Percentiles rank a stretch among this genome's conserved stretches.
Conservation (phyloP, 495 filamentous ascomycete genomes). For the Aspergillus sparsus region DNA sequence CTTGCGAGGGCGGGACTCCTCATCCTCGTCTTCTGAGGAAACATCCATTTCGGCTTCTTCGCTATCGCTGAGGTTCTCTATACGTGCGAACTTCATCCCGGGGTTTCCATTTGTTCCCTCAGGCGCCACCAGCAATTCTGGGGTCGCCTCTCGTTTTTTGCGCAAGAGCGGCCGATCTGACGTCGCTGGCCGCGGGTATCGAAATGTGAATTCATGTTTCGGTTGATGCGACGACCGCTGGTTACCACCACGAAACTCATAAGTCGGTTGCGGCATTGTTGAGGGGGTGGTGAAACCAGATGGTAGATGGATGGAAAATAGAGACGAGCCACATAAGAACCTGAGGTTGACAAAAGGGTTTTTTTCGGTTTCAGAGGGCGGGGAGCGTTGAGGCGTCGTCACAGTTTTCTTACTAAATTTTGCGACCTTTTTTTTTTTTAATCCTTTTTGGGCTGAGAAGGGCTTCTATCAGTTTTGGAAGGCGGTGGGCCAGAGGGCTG, state of each 20-base stretch:
- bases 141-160: slow-evolving; percentile 37
- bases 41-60: slow-evolving; percentile 72
- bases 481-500: slow-evolving; percentile 17
- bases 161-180: slow-evolving; percentile 50
- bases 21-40: slow-evolving; percentile 47
- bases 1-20: slow-evolving; percentile 49
- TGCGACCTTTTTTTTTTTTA: slow-evolving; percentile 4
- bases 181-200: slow-evolving; percentile 38
- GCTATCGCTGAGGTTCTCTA: slow-evolving; percentile 68
- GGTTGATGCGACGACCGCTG: slow-evolving; percentile 29
- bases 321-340: neutral
- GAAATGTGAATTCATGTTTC: slow-evolving; percentile 49
- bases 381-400: neutral
- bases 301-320: neutral
- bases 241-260: slow-evolving; percentile 44
- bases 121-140: slow-evolving; percentile 37
- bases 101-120: slow-evolving; percentile 31
- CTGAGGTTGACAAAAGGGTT: neutral
- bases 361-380: neutral
- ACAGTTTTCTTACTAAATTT: too few relatives aligned
- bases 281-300: neutral
- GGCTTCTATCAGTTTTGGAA: slow-evolving; percentile 10
- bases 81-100: slow-evolving; percentile 42
- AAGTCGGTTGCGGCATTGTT: slow-evolving; percentile 32
- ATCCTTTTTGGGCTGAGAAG: slow-evolving; percentile 15